Base-by-base conservation (phyloP, 2,329 filamentous ascomycete genomes). In the Nigrospora osmanthi region DNA sequence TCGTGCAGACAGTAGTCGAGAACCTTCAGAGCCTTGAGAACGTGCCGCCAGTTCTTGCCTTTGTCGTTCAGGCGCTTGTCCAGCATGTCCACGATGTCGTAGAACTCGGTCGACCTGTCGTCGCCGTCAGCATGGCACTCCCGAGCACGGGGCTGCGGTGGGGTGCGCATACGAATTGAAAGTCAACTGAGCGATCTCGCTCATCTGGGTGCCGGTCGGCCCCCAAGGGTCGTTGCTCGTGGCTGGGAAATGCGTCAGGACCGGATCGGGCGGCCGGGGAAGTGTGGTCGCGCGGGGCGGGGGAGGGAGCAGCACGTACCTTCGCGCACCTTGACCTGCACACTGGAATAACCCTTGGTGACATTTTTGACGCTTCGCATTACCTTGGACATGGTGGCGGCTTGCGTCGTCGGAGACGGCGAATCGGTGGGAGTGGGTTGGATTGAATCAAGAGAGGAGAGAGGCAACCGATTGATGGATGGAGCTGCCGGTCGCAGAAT, bases 191-290 rank as follows among this genome's bases (percentile, higher is more conserved):
- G 93, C 89, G 62, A 98, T 96, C 70, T 98, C 93, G 68, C 87
- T 88, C 93, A 98, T 97, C 66, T 98, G 91, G 48, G 89, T 95
- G 49, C 93, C 93, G 37, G 91, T 95, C 43, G 93, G 93, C 54
- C 93, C 93, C 93, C 93, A 98, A 71, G 90, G 88, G 63, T 97
- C 93, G 65, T 98, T 98, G 71, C 90, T 97, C 50, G 93, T 98
- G 51, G 93, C 93, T 97, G 63, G 49, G 54, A n/a, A 49, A 42
- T 35, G 50, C 38, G 53, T 69, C 52, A 67, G 61, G 17, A 41
- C 16, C 31, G 23, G 23, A 28, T 28, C 23, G 23, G 23, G 23
- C 23, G 23, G 6, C 4, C 23, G 23, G 23, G 23, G 23, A 23
- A 33, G 39, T 33, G 35, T 23, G 44, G 23, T 36, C 35, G 35